Conservation (phyloP, 768 basidiomycete genomes). For the Suillus hirtellus region DNA sequence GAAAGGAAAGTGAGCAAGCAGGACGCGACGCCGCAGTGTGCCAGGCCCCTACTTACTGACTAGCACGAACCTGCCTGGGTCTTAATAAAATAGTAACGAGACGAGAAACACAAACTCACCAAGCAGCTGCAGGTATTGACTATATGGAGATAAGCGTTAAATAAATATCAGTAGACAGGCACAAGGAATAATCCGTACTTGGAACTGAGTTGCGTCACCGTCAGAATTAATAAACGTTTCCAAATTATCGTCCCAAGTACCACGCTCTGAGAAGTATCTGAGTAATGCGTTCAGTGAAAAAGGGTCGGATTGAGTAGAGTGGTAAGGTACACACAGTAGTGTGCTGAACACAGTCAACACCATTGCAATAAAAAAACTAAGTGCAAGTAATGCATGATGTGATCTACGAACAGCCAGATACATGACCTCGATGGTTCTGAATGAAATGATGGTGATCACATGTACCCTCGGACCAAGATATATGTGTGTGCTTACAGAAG, state of each 20-base stretch:
- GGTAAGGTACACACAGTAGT: constrained; percentile 54
- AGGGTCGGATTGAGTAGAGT: background rate
- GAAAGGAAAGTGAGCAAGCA: background rate
- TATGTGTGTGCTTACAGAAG: constrained; percentile 56
- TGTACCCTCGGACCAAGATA: background rate
- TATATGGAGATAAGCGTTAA: constrained; percentile 22
- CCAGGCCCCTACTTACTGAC: constrained; percentile 56
- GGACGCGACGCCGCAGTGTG: background rate
- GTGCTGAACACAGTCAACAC: constrained; percentile 87
- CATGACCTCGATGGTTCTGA: constrained; percentile 90
- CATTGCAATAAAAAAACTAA: constrained; percentile 88
- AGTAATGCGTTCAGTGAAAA: background rate
- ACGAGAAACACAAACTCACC: constrained; percentile 50
- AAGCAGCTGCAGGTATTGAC: constrained; percentile 75
- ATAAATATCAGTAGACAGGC: background rate
- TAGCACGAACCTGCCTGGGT: constrained; percentile 60
- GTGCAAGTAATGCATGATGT: constrained; percentile 82
- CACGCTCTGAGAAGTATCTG: constrained; percentile 89
- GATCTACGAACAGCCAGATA: constrained; percentile 84
- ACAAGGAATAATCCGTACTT: constrained; percentile 42
- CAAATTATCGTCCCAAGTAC: constrained; percentile 82
- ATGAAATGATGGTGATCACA: constrained; percentile 9
- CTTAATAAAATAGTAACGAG: background rate
- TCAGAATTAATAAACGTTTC: constrained; percentile 83
- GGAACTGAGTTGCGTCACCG: constrained; percentile 80